These are phyloP conservation scores for Colletotrichum tropicicola DNA, from an alignment of 2,329 filamentous ascomycete species.

Conservation along the genomic window DNA sequence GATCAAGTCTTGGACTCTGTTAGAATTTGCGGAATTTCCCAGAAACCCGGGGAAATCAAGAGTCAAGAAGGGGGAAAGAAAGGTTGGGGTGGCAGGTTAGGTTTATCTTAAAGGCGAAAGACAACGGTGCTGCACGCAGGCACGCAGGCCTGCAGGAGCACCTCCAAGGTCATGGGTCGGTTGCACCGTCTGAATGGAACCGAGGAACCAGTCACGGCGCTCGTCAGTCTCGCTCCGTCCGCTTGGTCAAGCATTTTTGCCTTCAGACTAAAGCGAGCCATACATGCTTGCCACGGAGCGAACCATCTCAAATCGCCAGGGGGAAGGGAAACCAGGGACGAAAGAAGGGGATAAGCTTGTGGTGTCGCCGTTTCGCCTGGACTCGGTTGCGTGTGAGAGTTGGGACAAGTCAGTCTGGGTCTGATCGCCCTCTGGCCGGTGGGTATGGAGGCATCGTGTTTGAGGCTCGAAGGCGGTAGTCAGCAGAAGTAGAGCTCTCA, in stretches of 20 bases:
- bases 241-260: not conserved
- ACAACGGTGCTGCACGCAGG: not conserved
- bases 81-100: conserved; percentile 18
- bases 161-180: conserved; percentile 14
- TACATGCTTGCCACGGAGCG: conserved; percentile 12
- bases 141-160: not conserved
- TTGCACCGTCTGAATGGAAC: conserved; percentile 3
- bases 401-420: conserved; percentile 28
- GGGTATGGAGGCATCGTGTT: not conserved
- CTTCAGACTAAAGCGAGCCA: conserved; percentile 17
- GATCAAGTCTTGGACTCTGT: conserved; percentile 9
- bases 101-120: conserved; percentile 19
- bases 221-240: not conserved
- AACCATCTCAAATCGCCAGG: conserved; percentile 19
- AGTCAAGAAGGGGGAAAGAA: not conserved
- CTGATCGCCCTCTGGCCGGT: conserved; percentile 12
- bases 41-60: conserved; percentile 21
- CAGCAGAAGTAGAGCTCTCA: not conserved
- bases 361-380: conserved; percentile 27
- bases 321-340: not conserved
- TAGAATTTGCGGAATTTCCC: conserved; percentile 21
- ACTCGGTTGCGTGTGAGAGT: conserved; percentile 28
- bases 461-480: not conserved
- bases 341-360: conserved; percentile 21
- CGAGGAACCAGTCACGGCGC: not conserved